Evolutionary conservation across 106 monocot genomes (phyloP), one percentile per base, ranked within the genome.

Genomic region (Acorus gramineus): DNA sequence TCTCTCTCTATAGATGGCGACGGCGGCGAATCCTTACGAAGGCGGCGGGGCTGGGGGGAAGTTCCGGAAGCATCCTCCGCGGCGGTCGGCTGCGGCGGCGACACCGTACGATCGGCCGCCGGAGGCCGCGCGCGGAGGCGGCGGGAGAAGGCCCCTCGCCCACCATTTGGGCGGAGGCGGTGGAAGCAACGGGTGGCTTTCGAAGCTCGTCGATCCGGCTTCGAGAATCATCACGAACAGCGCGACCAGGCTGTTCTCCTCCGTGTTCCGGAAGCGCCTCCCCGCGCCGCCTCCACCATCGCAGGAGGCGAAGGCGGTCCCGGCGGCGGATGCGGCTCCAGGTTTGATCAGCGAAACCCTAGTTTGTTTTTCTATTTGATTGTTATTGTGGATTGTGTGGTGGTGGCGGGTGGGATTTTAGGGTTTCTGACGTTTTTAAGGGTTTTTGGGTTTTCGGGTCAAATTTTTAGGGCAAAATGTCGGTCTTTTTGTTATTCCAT

Each of bases 1-100:
- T 28, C 28, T 7, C n/a, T 12, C 69, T 46, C 65, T 72, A 63
- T 53, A 57, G 62, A 82, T 76, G 79, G 72, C 74, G 49, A 14
- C 81, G 55, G 43, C 52, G 44, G 66, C 72, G 10, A 28, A 28
- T 28, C 28, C 28, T 28, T 44, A 43, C 44, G 60, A 60, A 44
- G 60, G 60, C 42, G 28, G 28, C 3, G 60, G 60, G 7, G 60
- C 42, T 44, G 60, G 60, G 5, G 60, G 60, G 4, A 60, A 60
- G 60, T 44, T 60, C 12, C 60, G 60, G 3, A 60, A 4, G 60
- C 60, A 44, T 7, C 60, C 60, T 7, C 6, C 6, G 3, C 60
- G 60, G 13, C 13, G 60, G 42, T 5, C 42, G 11, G 42, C 60
- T 7, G 60, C 60, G 13, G 42, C 60, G 8, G 60, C 60, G 13